A percentile compares a stretch with the other conserved stretches of the same genome.
Conservation (phyloP, 75 land plant genomes). For the Larix kaempferi region DNA sequence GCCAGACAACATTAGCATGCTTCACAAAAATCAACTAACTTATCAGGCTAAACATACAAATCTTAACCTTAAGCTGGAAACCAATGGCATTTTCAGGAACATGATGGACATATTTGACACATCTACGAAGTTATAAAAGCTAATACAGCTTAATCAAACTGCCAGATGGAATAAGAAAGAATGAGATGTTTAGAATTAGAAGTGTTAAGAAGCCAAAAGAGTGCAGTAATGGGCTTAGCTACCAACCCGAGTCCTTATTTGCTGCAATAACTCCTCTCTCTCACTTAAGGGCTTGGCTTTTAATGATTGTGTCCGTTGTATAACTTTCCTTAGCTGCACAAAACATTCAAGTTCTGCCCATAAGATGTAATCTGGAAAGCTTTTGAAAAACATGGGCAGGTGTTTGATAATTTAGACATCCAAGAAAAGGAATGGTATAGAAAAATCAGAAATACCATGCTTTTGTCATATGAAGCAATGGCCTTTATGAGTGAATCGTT, state of each 20-base stretch:
- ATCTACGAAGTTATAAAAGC: neutral
- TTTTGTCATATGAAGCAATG: constrained; percentile 74
- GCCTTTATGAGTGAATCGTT: constrained; percentile 72
- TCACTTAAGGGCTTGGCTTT: constrained; percentile 46
- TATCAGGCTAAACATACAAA: neutral
- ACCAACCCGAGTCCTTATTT: constrained; percentile 44
- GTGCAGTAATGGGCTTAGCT: constrained; percentile 1
- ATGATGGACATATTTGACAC: neutral
- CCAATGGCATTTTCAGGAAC: neutral
- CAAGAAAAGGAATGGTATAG: neutral
- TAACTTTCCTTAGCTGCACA: constrained; percentile 73
- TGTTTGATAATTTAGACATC: neutral
- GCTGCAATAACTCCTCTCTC: constrained; percentile 57
- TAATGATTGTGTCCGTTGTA: constrained; percentile 38
- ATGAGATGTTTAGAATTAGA: neutral
- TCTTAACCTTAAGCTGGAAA: neutral
- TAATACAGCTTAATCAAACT: neutral
- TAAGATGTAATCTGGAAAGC: neutral
- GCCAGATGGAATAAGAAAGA: constrained; percentile 1
- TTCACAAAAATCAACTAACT: neutral
- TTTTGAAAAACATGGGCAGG: neutral
- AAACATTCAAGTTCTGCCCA: neutral
- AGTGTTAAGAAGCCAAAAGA: neutral
- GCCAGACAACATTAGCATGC: constrained; percentile 4
- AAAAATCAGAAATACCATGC: constrained; percentile 51